Evolutionary conservation across 2,329 filamentous ascomycete species (phyloP), one percentile per base, ranked within the genome.

Genomic region (Aspergillus terreus): DNA sequence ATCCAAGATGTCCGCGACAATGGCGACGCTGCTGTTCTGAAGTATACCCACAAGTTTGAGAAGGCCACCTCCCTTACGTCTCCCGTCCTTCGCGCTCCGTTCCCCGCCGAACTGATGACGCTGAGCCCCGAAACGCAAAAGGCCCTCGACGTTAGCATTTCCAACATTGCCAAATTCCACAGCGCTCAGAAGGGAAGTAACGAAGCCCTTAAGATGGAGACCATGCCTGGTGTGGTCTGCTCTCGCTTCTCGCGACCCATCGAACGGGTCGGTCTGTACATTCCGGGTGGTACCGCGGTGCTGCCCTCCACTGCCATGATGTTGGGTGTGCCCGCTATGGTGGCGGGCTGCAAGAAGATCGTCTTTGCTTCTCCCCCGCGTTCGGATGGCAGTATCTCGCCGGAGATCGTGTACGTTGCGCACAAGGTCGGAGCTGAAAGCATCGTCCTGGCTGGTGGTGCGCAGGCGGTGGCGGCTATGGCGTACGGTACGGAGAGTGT

Each of bases 41-140:
- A 88, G 46, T 97, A 96, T 72, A 97, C 94, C 1, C 92, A 96
- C 81, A 96, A 95, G 71, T 99, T 99, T 62, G 94, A 99, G 69
- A 96, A 92, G 76, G 94, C 92, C 1, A 95, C 90, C 0, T 92
- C 89, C 2, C 78, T 99, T 53, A 94, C 84, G 12, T 92, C 91
- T 1, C 90, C 92, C 0, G 91, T 99, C 12, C 78, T 99, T 57
- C 87, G 85, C 64, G 92, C 94, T 1, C 94, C 94, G 0, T 99
- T 96, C 77, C 86, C 90, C 1, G 74, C 85, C 59, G 82, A 85
- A 53, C 78, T 97, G 42, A 97, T 99, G 94, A 79, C 90, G 56
- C 79, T 99, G 14, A 76, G 88, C 0, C 79, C 83, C 1, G 92
- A 96, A 70, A 96, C 91, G 0, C 89, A 88, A 60, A 81, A 89